Conservation (phyloP, 768 basidiomycete species). For the Hygrophorus pudorinus region DNA sequence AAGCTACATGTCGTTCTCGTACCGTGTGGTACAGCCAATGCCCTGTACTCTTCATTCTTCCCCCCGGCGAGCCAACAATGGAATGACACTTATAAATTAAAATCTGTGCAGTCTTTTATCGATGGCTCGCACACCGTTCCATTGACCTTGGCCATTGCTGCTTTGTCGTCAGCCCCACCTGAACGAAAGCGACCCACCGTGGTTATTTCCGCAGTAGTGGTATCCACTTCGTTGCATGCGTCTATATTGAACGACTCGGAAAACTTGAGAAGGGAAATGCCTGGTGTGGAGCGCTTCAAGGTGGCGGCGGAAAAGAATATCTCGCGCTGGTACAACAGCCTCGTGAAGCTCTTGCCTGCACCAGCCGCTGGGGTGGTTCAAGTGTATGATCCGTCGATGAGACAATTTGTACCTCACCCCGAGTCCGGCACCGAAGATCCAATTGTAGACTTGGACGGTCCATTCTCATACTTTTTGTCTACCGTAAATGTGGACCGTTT, state of each 20-base stretch:
- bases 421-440: slow-evolving; percentile 23
- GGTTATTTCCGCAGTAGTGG: slow-evolving; percentile 65
- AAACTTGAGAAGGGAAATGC: slow-evolving; percentile 51
- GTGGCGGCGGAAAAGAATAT: slow-evolving; percentile 73
- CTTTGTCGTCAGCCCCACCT: slow-evolving; percentile 24
- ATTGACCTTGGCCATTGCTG: slow-evolving; percentile 47
- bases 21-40: slow-evolving; percentile 90
- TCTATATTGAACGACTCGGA: slow-evolving; percentile 80
- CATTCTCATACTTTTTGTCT: slow-evolving; percentile 80
- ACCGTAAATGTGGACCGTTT: slow-evolving; percentile 79
- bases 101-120: slow-evolving; percentile 47
- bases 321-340: slow-evolving; percentile 57
- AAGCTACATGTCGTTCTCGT: slow-evolving; percentile 44
- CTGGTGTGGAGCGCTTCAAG: slow-evolving; percentile 81
- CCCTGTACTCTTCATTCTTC: slow-evolving; percentile 73
- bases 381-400: slow-evolving; percentile 47
- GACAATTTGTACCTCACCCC: slow-evolving; percentile 36
- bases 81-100: slow-evolving; percentile 34
- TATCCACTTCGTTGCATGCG: slow-evolving; percentile 81
- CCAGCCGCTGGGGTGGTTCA: slow-evolving; percentile 32
- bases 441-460: slow-evolving; percentile 50
- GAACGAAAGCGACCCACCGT: slow-evolving; percentile 14
- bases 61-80: slow-evolving; percentile 27
- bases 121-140: slow-evolving; percentile 24
- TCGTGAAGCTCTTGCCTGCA: slow-evolving; percentile 45